Percentiles rank a stretch among this genome's conserved stretches.
Conservation (phyloP, 306 rosid species). For the Adenanthera pavonina region DNA sequence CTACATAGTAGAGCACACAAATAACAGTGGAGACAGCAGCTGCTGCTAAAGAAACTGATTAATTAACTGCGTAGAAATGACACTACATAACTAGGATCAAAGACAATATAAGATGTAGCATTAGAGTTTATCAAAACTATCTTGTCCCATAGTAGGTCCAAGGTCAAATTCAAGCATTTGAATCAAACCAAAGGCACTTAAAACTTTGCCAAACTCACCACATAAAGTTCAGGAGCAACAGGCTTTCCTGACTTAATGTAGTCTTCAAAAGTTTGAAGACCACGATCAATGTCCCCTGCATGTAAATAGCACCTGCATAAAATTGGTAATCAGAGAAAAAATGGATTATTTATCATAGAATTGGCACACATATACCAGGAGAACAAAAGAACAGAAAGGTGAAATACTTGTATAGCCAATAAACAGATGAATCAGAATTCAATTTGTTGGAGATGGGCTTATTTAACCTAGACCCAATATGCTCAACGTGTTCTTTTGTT, state of each 20-base stretch:
- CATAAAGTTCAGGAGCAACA: conserved; percentile 58
- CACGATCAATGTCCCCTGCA: conserved; percentile 81
- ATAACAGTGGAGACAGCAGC: conserved; percentile 1
- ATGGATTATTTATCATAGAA: conserved; percentile 20
- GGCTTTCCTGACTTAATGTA: conserved; percentile 46
- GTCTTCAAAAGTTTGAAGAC: conserved; percentile 63
- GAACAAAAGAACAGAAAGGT: conserved; percentile 26
- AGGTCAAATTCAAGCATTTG: background rate
- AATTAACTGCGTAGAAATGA: background rate
- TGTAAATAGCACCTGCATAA: conserved; percentile 76
- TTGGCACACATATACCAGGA: conserved; percentile 3
- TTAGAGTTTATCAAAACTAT: background rate
- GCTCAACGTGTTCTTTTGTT: too few species aligned
- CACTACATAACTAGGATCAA: background rate
- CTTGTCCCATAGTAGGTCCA: background rate
- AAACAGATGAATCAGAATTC: background rate
- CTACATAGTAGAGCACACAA: background rate
- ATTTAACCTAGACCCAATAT: too few species aligned
- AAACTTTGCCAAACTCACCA: conserved; percentile 56
- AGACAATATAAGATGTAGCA: background rate
- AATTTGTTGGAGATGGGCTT: too few species aligned
- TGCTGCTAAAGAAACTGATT: background rate
- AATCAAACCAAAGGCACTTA: background rate
- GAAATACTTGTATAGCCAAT: background rate
- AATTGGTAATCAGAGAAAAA: conserved; percentile 39